These are phyloP conservation scores for Cucurbita pepo DNA, from an alignment of 306 rosid genomes.

Conservation along the genomic window DNA sequence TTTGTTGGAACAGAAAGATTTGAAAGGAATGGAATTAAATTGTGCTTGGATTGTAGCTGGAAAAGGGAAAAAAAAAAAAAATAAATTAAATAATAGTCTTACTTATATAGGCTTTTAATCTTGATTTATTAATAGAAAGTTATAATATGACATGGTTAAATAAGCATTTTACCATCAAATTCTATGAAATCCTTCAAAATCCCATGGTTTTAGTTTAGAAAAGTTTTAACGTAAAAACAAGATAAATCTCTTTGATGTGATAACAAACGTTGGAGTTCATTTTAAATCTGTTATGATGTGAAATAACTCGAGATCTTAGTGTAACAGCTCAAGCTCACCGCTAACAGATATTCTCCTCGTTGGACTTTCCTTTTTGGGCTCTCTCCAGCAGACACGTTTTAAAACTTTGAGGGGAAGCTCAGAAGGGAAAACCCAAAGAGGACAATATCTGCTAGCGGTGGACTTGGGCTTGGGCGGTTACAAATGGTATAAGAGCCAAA, in stretches of 20 bases:
- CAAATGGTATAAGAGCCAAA: too few species aligned
- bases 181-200: neutral
- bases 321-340: too few species aligned
- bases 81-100: neutral
- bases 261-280: neutral
- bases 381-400: too few species aligned
- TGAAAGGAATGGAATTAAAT: neutral
- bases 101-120: neutral
- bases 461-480: too few species aligned
- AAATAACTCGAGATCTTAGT: neutral
- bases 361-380: too few species aligned
- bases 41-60: neutral
- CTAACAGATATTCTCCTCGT: too few species aligned
- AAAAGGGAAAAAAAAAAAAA: neutral
- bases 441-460: too few species aligned
- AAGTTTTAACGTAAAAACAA: neutral
- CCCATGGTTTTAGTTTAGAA: neutral
- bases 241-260: neutral
- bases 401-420: too few species aligned
- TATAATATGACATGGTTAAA: neutral
- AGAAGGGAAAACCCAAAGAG: too few species aligned
- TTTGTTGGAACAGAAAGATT: neutral
- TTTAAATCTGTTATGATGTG: neutral
- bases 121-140: neutral
- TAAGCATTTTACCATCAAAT: neutral